Base-by-base conservation (phyloP, 257 asterid species). In the Vinca minor region DNA sequence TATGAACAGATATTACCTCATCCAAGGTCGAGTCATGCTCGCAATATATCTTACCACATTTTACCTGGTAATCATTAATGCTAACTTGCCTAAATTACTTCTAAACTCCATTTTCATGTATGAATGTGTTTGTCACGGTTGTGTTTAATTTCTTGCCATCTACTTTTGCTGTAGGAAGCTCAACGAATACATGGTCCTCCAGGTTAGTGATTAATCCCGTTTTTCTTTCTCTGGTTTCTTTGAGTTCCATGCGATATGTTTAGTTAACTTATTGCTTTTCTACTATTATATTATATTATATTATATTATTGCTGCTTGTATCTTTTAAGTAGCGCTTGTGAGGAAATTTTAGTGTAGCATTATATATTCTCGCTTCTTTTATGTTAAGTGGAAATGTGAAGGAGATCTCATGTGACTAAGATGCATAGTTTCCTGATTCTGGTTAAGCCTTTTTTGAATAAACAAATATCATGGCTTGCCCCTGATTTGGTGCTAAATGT, bases 131-230 rank as follows among this genome's bases (percentile, higher is more conserved):
- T 44, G 2, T 21, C 63, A 23, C 46, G 39, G 31, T 17, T 46
- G 23, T 41, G 14, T 35, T 59, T 61, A n/a, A 53, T 47, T 61
- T 53, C 25, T 53, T 64, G 49, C 38, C 29, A 55, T 69, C 35
- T 48, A 58, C n/a, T 61, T 74, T 67, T 76, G 55, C 60, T 65
- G 34, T 82, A 91, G 98, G 95, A 42, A 70, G 68, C 66, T n/a
- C n/a, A n/a, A n/a, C n/a, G n/a, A n/a, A n/a, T n/a, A 47, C 84
- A 44, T 61, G 47, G 66, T 69, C 79, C 17, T 67, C 76, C 76
- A 86, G 94, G 98, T 91, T 47, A 64, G 93, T 75, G 20, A 55
- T 60, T 25, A 64, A 35, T 52, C 41, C 14, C 64, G n/a, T 21
- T 59, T 59, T 1, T 32, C 32, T 15, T 28, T n/a, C 1, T 53